Conservation (phyloP, 1,139 yeast species). For the Sugiyamaella neomexicana region DNA sequence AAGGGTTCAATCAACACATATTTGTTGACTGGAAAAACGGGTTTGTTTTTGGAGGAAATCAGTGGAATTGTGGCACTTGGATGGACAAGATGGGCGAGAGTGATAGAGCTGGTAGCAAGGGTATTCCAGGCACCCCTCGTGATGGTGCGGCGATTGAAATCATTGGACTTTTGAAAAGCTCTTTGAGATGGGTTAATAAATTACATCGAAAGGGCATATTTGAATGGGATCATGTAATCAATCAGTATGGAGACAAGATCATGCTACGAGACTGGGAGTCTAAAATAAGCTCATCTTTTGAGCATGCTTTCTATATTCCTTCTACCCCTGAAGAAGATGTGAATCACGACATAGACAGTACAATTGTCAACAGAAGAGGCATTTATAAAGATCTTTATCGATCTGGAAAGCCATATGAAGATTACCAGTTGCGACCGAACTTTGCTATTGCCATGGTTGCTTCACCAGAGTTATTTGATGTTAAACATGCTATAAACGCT, state of each 20-base stretch:
- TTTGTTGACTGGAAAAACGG: conserved; percentile 89
- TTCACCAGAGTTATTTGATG: conserved; percentile 86
- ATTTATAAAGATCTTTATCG: conserved; percentile 83
- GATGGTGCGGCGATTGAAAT: conserved; percentile 97
- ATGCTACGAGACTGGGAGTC: conserved; percentile 66
- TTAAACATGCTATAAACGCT: conserved; percentile 60
- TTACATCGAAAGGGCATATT: conserved; percentile 57
- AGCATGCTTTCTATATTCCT: conserved; percentile 76
- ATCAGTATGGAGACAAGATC: conserved; percentile 58
- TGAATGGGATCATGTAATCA: conserved; percentile 44
- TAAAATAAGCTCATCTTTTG: conserved; percentile 70
- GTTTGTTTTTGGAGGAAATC: conserved; percentile 86
- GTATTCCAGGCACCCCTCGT: conserved; percentile 95
- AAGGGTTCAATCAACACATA: conserved; percentile 84
- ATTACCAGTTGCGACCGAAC: conserved; percentile 89
- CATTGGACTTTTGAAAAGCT: conserved; percentile 81
- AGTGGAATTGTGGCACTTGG: conserved; percentile 96
- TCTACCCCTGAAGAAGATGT: conserved; percentile 57
- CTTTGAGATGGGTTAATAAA: conserved; percentile 73
- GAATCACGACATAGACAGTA: conserved; percentile 59
- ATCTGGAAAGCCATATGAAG: conserved; percentile 87
- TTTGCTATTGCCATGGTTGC: conserved; percentile 89
- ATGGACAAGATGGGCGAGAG: conserved; percentile 99
- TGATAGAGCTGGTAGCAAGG: conserved; percentile 74
- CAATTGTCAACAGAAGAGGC: conserved; percentile 82